These are phyloP conservation scores for Paracoccidioides brasiliensis DNA, from an alignment of 2,329 filamentous ascomycete species.

Conservation along the genomic window DNA sequence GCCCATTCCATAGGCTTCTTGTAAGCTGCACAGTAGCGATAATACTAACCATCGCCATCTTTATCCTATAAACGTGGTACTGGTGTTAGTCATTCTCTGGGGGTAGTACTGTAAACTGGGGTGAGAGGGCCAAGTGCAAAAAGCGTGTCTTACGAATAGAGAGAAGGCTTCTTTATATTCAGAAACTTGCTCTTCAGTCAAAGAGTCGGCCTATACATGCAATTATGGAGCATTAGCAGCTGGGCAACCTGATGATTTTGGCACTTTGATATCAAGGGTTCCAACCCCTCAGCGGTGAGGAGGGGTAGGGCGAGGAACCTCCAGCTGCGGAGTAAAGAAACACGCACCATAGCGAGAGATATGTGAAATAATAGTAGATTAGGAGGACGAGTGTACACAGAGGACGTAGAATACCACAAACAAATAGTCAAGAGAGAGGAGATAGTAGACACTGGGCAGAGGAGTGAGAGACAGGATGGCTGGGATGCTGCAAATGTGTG, in stretches of 20 bases:
- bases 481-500: not conserved
- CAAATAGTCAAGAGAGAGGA: not conserved
- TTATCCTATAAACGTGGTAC: conserved; percentile 52
- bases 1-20: not conserved
- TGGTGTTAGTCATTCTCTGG: conserved; percentile 15
- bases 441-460: not conserved
- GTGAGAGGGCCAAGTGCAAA: conserved; percentile 1
- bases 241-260: not conserved
- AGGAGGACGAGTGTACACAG: no score
- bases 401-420: not conserved
- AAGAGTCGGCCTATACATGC: conserved; percentile 76
- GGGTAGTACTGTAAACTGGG: not conserved
- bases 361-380: not conserved
- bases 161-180: conserved; percentile 99
- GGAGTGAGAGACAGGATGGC: not conserved
- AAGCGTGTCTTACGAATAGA: conserved; percentile 71
- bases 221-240: not conserved
- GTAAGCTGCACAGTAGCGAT: not conserved
- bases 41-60: conserved; percentile 72
- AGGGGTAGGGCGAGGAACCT: not conserved
- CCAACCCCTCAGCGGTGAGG: not conserved
- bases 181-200: conserved; percentile 99
- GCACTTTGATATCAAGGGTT: not conserved
- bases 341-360: conserved; percentile 1
- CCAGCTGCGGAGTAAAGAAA: not conserved